Evolutionary conservation across 768 basidiomycete genomes (phyloP), one percentile per base, ranked within the genome.

Genomic region (Pleurotus salmoneostramineus): DNA sequence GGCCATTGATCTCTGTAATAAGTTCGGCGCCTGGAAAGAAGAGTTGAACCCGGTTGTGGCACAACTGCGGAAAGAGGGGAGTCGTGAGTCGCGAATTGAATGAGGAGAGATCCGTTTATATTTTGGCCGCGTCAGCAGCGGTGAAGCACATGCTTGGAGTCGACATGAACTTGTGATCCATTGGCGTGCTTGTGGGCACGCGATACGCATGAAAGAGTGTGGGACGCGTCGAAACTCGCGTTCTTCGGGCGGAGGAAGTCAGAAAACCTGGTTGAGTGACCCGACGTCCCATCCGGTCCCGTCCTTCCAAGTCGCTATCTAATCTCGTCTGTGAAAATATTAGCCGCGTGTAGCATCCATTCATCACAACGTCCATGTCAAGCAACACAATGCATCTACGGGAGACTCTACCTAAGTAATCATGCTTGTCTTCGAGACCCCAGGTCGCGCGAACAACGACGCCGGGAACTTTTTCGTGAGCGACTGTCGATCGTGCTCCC

Each of bases 381-480:
- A 27, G 21, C 21, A 31, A 43, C 51, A 42, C 36, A 37, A 27
- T 21, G 44, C 17, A 27, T 27, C 21, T 27, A 27, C 21, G 21
- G 21, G 21, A 1, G 21, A 27, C 21, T 27, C 21, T 27, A 27
- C 21, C 21, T 27, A 27, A 27, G 21, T 27, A 27, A 27, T 27
- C 21, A 27, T 27, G 21, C 21, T 27, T 27, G 21, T 27, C 21
- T 27, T 27, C 34, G 32, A 21, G 40, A 10, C 52, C 40, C 37
- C 37, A 42, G 52, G 32, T 10, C 15, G 40, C 17, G 40, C 52
- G 49, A 81, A 72, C 59, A 87, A 65, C 7, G 71, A 74, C 50
- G 69, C 68, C 5, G 83, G 80, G 59, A 85, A 78, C 62, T 72
- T 79, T 69, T 77, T 82, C 34, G 77, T 75, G 36, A 84, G 72